Conservation (phyloP, 108 stramenopile species). For the Tribonema minus region DNA sequence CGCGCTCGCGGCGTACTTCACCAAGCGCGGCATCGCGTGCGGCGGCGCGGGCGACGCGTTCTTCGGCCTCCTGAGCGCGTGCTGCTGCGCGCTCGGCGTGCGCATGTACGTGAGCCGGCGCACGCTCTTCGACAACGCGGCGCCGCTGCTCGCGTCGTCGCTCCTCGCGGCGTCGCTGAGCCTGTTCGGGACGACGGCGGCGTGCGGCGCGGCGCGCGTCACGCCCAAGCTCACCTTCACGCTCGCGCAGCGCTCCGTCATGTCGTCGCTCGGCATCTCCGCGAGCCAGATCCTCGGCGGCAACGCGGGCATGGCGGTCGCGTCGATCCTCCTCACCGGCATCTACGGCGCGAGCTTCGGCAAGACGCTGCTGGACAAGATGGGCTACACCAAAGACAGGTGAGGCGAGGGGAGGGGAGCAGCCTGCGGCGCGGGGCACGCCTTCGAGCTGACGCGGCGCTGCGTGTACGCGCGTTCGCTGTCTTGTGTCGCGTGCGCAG, state of each 20-base stretch:
- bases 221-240: constrained; percentile 20
- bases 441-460: no score
- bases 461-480: no score
- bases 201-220: constrained; percentile 13
- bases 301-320: constrained; percentile 32
- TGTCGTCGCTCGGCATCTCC: constrained; percentile 33
- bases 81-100: constrained; percentile 40
- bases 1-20: constrained; percentile 10
- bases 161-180: constrained; percentile 21
- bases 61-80: constrained; percentile 36
- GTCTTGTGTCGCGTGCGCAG: no score
- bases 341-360: constrained; percentile 39
- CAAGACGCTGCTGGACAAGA: not conserved
- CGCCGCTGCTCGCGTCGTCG: constrained; percentile 14
- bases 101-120: constrained; percentile 40
- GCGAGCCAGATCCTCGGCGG: constrained; percentile 28
- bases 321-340: constrained; percentile 35
- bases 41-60: constrained; percentile 29
- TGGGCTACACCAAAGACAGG: constrained; percentile 9
- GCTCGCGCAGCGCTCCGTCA: constrained; percentile 33
- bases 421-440: no score
- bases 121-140: constrained; percentile 24
- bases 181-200: constrained; percentile 27
- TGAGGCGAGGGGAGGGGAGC: no score
- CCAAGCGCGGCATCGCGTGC: constrained; percentile 19